phyloP scores from a whole-genome alignment of 73 alveolate species.

The Uronychia setigera region DNA sequence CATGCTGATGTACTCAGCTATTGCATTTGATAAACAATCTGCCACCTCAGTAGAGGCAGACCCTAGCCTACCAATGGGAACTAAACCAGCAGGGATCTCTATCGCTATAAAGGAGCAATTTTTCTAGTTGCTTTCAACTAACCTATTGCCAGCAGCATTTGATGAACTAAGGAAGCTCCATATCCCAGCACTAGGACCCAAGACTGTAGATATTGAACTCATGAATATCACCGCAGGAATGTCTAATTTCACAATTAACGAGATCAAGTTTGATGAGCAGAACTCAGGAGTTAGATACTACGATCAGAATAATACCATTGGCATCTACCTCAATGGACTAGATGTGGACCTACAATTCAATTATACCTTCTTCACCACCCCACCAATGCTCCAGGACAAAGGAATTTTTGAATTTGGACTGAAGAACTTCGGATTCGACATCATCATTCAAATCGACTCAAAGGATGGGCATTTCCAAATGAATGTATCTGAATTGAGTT shows the following conservation, averaged over 20 bases:
- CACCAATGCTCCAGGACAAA: neutral
- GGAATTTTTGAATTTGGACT: neutral
- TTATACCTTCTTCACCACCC: neutral
- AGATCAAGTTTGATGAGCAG: neutral
- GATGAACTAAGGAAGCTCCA: neutral
- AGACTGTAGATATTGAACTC: neutral
- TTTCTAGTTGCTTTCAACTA: neutral
- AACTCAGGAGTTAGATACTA: neutral
- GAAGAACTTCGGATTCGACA: neutral
- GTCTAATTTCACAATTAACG: neutral
- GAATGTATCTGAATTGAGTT: neutral
- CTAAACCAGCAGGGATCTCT: neutral
- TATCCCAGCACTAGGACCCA: neutral
- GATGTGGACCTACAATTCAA: neutral
- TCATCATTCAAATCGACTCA: neutral
- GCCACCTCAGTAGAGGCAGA: too few relatives aligned
- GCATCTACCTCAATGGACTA: neutral
- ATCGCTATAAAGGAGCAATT: neutral
- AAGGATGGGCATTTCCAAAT: neutral
- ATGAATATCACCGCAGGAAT: neutral
- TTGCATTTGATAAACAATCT: too few relatives aligned
- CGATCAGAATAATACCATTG: neutral
- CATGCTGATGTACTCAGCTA: too few relatives aligned
- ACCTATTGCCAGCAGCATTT: neutral
- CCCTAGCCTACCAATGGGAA: too few relatives aligned